These are phyloP conservation scores for Xerocomus brunneocitrinus DNA, from an alignment of 768 basidiomycete genomes.

Conservation along the genomic window DNA sequence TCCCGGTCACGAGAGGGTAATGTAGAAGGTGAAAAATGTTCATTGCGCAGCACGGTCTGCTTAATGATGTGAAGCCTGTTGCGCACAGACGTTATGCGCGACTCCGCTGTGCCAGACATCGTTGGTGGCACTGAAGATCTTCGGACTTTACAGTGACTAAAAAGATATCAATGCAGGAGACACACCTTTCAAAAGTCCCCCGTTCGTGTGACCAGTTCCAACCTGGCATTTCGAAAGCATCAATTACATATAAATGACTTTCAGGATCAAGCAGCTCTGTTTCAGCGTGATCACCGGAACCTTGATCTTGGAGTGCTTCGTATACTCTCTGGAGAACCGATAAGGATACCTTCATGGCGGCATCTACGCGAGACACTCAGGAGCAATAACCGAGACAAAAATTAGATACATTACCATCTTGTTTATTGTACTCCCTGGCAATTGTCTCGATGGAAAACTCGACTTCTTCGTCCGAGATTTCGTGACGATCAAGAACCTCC, in stretches of 20 bases:
- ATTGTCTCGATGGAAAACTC: conserved; percentile 75
- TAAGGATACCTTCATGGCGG: conserved; percentile 76
- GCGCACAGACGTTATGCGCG: conserved; percentile 71
- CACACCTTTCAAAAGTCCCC: conserved; percentile 84
- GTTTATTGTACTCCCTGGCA: conserved; percentile 84
- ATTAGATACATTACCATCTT: conserved; percentile 57
- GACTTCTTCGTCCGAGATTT: conserved; percentile 63
- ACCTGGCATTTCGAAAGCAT: conserved; percentile 93
- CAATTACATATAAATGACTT: conserved; percentile 74
- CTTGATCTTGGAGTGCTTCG: conserved; percentile 65
- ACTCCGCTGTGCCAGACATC: conserved; percentile 80
- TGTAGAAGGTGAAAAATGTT: conserved; percentile 96
- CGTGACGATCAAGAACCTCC: conserved; percentile 63
- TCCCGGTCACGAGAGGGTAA: conserved; percentile 84
- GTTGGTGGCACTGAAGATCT: conserved; percentile 52
- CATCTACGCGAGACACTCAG: conserved; percentile 45
- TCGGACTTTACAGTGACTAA: conserved; percentile 10
- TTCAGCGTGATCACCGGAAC: conserved; percentile 40
- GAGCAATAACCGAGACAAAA: background rate
- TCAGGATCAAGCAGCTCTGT: conserved; percentile 74
- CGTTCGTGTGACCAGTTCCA: conserved; percentile 88
- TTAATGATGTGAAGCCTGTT: conserved; percentile 88
- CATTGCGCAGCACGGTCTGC: conserved; percentile 90
- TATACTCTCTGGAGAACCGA: conserved; percentile 68
- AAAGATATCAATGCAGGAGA: background rate